These are phyloP conservation scores for Pseudogymnoascus sp. DNA, from an alignment of 2,329 filamentous ascomycete genomes.

Conservation along the genomic window DNA sequence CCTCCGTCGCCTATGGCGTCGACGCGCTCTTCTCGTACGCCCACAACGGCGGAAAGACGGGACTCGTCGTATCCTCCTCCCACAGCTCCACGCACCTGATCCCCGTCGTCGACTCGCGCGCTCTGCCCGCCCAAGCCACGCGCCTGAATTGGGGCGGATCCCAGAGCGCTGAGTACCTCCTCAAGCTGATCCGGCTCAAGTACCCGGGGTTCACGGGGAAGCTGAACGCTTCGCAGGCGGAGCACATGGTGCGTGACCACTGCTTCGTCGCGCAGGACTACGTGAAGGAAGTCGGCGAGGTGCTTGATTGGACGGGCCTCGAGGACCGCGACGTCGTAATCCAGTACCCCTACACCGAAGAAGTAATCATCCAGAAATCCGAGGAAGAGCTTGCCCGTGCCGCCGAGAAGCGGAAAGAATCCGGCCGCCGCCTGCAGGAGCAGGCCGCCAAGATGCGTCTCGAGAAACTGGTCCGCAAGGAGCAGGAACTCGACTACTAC, in stretches of 20 bases:
- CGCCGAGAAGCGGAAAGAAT: conserved; percentile 91
- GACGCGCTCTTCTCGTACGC: conserved; percentile 94
- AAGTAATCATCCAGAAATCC: conserved; percentile 81
- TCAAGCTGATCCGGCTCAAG: conserved; percentile 83
- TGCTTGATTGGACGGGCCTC: conserved; percentile 83
- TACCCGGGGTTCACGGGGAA: conserved; percentile 86
- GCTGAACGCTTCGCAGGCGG: conserved; percentile 76
- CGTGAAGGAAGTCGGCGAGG: conserved; percentile 64
- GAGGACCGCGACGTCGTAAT: conserved; percentile 84
- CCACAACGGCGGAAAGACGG: conserved; percentile 76
- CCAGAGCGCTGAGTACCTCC: conserved; percentile 81
- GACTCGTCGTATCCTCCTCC: conserved; percentile 83
- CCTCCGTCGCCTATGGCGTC: conserved; percentile 86
- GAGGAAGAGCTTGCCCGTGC: conserved; percentile 87
- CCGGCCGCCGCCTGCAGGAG: conserved; percentile 81
- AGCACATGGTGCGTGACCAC: conserved; percentile 79
- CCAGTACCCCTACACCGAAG: conserved; percentile 90
- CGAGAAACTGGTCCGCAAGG: conserved; percentile 91
- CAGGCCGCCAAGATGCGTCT: conserved; percentile 96
- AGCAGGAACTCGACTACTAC: conserved; percentile 91
- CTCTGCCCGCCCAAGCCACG: conserved; percentile 76
- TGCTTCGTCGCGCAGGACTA: conserved; percentile 85
- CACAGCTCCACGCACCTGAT: conserved; percentile 94
- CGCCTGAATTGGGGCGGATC: conserved; percentile 91
- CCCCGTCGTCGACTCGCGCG: conserved; percentile 79